These are phyloP conservation scores for Bonnemaisonia californica DNA, from an alignment of 31 red algal species.

Conservation along the genomic window DNA sequence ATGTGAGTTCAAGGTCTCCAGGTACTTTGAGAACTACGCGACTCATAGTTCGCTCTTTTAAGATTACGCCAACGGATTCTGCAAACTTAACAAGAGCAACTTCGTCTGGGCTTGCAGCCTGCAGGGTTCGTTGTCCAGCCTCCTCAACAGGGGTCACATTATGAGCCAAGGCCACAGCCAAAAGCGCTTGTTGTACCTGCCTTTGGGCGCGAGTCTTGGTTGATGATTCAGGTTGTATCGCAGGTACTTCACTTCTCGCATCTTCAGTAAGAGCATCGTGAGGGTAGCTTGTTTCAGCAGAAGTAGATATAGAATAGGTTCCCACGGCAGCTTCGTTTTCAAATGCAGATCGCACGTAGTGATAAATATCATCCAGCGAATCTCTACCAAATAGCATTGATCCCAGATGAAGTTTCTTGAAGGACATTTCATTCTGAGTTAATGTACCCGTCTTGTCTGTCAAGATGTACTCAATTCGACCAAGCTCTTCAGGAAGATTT, in stretches of 20 bases:
- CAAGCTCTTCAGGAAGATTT: conserved; percentile 94
- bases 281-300: conserved; percentile 3
- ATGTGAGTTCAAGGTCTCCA: conserved; percentile 53
- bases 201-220: conserved; percentile 41
- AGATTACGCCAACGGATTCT: conserved; percentile 77
- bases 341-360: conserved; percentile 70
- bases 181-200: conserved; percentile 78
- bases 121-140: conserved; percentile 41
- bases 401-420: conserved; percentile 96
- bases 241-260: background rate
- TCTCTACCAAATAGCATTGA: conserved; percentile 87
- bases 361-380: conserved; percentile 75
- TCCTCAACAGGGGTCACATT: conserved; percentile 94
- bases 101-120: conserved; percentile 95
- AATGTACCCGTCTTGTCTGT: conserved; percentile 96
- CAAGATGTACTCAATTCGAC: conserved; percentile 90
- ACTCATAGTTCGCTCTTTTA: conserved; percentile 71
- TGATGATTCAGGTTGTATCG: conserved; percentile 3
- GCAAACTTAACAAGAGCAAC: conserved; percentile 91
- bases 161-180: conserved; percentile 91
- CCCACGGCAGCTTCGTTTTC: conserved; percentile 32
- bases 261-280: no score
- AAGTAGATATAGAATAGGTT: background rate
- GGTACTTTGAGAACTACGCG: conserved; percentile 58
- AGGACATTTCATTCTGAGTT: conserved; percentile 97